Evolutionary conservation across 306 rosid species (phyloP), one percentile per base, ranked within the genome.

Genomic region (Quercus engelmannii): DNA sequence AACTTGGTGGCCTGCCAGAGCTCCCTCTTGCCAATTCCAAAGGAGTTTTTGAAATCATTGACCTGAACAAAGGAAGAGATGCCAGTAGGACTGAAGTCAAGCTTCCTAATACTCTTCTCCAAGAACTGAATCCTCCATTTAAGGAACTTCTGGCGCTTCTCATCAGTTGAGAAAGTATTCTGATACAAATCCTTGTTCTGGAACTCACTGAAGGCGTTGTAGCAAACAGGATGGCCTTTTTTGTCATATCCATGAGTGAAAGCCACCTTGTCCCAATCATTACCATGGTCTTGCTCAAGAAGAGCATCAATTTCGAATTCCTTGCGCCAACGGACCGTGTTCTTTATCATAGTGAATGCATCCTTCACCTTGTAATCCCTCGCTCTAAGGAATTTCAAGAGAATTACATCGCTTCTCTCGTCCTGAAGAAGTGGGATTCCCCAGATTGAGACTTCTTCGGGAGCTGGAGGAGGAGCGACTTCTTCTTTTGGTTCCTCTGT

Each of bases 281-380:
- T 78, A 3, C 88, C 92, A 10, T 79, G 76, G 4, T 84, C 88
- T 64, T 88, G 88, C 4, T 86, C 85, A n/a, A 86, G 78, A 18
- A 88, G 72, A 7, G 83, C 87, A 38, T 75, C 97, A 82, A 94
- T 90, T 10, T 82, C 84, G 56, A 92, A 94, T 61, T 92, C 93
- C 69, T 87, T 92, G 15, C 97, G 83, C 98, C 98, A 94, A 5
- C 75, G 87, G 20, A 90, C 88, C 1, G 92, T 87, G 89, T 88
- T 92, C 87, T 91, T 91, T 79, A 94, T 81, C 98, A 94, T 94
- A 13, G 91, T 5, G 51, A 92, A 86, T 1, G 98, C 97, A 0
- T 94, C 98, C 55, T 92, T 94, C 58, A 87, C 95, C 81, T 91
- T 94, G 75, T 83, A 94, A 41, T 94, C 97, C 75, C 98, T 91